A percentile compares a stretch with the other conserved stretches of the same genome.
Conservation (phyloP, 352 stramenopile species). For the Pythium pyrilobum region DNA sequence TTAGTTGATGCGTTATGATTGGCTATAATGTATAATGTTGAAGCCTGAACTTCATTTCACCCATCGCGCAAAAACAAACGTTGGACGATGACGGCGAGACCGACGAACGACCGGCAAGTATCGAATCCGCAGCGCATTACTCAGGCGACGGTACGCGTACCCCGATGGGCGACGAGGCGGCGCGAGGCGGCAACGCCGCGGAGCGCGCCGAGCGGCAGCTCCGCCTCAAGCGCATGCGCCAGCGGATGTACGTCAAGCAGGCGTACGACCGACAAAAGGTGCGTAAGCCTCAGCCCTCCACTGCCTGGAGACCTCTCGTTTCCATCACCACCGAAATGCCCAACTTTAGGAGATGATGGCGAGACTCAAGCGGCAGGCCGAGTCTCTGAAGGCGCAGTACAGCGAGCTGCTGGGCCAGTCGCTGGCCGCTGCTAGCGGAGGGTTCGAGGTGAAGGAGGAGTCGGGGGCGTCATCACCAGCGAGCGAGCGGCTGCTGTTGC, state of each 20-base stretch:
- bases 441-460: not conserved
- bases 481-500: not conserved
- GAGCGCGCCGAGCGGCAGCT: not conserved
- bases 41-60: not conserved
- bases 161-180: not conserved
- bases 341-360: not conserved
- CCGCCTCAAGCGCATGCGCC: not conserved
- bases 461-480: not conserved
- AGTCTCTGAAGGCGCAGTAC: not conserved
- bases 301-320: not conserved
- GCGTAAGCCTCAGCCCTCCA: not conserved
- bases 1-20: not conserved
- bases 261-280: conserved; percentile 10
- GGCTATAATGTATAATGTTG: not conserved
- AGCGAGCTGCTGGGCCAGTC: not conserved
- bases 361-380: not conserved
- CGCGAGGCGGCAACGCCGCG: not conserved
- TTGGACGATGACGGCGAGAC: not conserved
- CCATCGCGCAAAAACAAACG: too few relatives aligned
- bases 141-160: not conserved
- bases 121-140: not conserved
- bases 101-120: too few relatives aligned
- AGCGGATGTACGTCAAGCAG: conserved; percentile 8
- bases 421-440: not conserved
- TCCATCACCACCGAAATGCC: not conserved